Percentiles rank a stretch among this genome's conserved stretches.
phyloP scores from a whole-genome alignment of 371 early-diverging fungal genomes.

The Rhizopus stolonifer region DNA sequence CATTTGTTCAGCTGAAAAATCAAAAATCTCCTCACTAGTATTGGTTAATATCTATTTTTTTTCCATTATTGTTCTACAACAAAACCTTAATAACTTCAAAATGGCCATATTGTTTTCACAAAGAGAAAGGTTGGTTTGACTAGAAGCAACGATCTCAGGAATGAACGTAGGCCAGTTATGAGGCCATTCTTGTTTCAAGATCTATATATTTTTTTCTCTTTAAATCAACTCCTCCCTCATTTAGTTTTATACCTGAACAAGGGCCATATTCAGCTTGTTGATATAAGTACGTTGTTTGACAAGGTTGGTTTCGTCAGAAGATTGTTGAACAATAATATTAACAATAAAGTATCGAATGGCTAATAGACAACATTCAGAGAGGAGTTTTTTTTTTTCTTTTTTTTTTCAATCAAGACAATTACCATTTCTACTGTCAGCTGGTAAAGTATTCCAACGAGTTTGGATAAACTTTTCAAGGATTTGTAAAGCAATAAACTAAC shows the following conservation, averaged over 20 bases:
- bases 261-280: constrained; percentile 90
- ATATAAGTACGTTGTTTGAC: constrained; percentile 74
- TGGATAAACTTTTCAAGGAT: constrained; percentile 97
- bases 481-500: constrained; percentile 94
- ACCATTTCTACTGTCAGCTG: constrained; percentile 88
- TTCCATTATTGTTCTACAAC: neutral
- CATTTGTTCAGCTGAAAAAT: constrained; percentile 96
- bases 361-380: constrained; percentile 23
- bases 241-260: constrained; percentile 79
- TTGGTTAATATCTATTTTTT: neutral
- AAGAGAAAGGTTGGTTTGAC: constrained; percentile 86
- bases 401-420: constrained; percentile 23
- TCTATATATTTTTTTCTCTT: constrained; percentile 50
- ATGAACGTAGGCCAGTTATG: constrained; percentile 99
- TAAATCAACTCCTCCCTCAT: neutral
- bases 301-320: constrained; percentile 78
- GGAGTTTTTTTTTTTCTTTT: neutral
- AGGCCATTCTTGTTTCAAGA: constrained; percentile 99
- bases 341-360: constrained; percentile 95
- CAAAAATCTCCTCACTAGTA: constrained; percentile 97
- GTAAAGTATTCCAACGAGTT: constrained; percentile 96
- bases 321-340: constrained; percentile 83
- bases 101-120: constrained; percentile 99
- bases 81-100: constrained; percentile 91
- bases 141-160: constrained; percentile 95